Conservation (phyloP, 345 rosid species). For the Citrus medica region DNA sequence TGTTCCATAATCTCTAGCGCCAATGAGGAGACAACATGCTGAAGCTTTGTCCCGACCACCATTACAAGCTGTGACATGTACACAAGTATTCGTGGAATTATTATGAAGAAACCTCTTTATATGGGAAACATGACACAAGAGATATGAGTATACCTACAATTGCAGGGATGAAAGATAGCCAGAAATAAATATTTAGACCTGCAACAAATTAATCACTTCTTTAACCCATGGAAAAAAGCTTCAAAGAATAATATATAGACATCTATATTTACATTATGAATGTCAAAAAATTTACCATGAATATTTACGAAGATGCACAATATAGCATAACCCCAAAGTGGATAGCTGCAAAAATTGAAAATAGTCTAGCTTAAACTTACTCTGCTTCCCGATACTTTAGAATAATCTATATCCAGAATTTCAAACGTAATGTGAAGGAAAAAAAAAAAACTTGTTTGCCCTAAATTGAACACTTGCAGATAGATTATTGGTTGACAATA, state of each 20-base stretch:
- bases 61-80: constrained; percentile 62
- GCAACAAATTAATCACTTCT: constrained; percentile 21
- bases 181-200: constrained; percentile 90
- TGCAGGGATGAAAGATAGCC: constrained; percentile 95
- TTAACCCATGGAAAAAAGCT: background rate
- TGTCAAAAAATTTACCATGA: constrained; percentile 53
- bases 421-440: background rate
- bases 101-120: background rate
- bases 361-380: background rate
- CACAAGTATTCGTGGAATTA: background rate
- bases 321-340: constrained; percentile 88
- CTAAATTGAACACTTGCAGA: background rate
- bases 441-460: too few species aligned
- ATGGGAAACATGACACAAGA: background rate
- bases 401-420: constrained; percentile 1
- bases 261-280: background rate
- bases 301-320: constrained; percentile 82
- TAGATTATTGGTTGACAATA: too few species aligned
- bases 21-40: constrained; percentile 80
- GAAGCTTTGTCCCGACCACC: constrained; percentile 90
- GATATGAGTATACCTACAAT: constrained; percentile 50
- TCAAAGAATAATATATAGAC: background rate
- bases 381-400: background rate
- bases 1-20: constrained; percentile 86
- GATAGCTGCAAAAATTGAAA: constrained; percentile 61